Conservation (phyloP, 345 rosid genomes). For the Lepidium didymum region DNA sequence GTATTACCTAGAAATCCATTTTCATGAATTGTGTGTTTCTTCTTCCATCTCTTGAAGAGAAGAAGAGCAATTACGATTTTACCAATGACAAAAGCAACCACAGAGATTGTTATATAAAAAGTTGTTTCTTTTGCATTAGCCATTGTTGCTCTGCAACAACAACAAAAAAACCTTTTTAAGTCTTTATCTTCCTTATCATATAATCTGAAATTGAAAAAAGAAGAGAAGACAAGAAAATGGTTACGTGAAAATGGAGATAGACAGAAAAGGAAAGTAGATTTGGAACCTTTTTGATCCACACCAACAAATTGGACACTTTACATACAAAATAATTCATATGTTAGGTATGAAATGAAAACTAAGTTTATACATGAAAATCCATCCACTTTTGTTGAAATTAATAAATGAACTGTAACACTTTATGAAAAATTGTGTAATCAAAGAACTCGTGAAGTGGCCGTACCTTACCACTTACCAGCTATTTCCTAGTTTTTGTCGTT, state of each 20-base stretch:
- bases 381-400: constrained; percentile 31
- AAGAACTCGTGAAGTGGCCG: constrained; percentile 16
- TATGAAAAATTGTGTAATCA: background rate
- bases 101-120: constrained; percentile 55
- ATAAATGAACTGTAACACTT: constrained; percentile 19
- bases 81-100: constrained; percentile 51
- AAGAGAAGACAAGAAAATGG: too few relatives aligned
- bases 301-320: background rate
- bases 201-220: too few relatives aligned
- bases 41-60: constrained; percentile 60
- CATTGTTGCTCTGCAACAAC: constrained; percentile 44
- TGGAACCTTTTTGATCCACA: too few relatives aligned
- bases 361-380: background rate
- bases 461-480: constrained; percentile 20
- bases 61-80: constrained; percentile 61
- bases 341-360: constrained; percentile 16
- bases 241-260: too few relatives aligned
- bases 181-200: too few relatives aligned
- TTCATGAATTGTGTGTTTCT: constrained; percentile 33
- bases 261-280: background rate
- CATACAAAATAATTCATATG: background rate
- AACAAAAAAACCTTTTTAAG: too few relatives aligned
- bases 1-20: constrained; percentile 49
- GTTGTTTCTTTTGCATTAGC: constrained; percentile 38
- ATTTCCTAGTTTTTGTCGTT: constrained; percentile 8